Conservation (phyloP, 495 filamentous ascomycete genomes). For the Sporormia fimetaria region DNA sequence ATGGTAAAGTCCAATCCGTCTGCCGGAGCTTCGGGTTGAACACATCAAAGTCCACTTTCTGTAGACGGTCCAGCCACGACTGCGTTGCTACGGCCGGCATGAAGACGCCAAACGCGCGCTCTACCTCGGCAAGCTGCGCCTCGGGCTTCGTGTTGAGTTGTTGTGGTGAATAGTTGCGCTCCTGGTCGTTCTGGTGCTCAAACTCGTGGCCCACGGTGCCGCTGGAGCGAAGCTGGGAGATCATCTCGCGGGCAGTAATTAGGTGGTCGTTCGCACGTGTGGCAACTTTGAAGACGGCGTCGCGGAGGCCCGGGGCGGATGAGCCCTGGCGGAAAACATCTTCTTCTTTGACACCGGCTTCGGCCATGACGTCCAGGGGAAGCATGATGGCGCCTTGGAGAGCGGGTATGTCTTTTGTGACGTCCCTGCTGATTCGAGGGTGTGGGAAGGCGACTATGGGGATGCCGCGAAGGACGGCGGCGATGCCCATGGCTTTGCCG, state of each 20-base stretch:
- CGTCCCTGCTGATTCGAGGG: conserved; percentile 40
- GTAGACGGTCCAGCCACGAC: conserved; percentile 65
- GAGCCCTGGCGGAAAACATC: conserved; percentile 74
- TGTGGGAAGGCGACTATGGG: conserved; percentile 72
- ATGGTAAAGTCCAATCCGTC: conserved; percentile 80
- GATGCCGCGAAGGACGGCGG: conserved; percentile 68
- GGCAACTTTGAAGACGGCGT: conserved; percentile 84
- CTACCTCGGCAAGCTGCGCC: conserved; percentile 27
- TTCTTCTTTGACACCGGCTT: conserved; percentile 68
- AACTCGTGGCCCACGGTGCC: conserved; percentile 69
- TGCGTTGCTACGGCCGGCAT: conserved; percentile 67
- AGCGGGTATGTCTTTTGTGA: conserved; percentile 28
- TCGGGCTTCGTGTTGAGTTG: conserved; percentile 22
- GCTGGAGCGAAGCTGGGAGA: conserved; percentile 62
- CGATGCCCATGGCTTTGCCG: conserved; percentile 84
- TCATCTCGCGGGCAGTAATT: conserved; percentile 86
- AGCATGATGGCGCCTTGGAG: conserved; percentile 60
- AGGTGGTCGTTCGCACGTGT: conserved; percentile 90
- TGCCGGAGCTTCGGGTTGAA: conserved; percentile 53
- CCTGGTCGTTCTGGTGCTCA: conserved; percentile 71
- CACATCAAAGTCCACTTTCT: conserved; percentile 74
- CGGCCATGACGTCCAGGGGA: conserved; percentile 82
- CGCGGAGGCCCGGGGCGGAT: conserved; percentile 63
- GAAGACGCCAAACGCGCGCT: conserved; percentile 54
- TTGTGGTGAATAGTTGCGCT: conserved; percentile 46